Percentiles rank a stretch among this genome's conserved stretches.
These are phyloP conservation scores for Clarireedia paspali DNA, from an alignment of 2,329 filamentous ascomycete species.

Conservation along the genomic window DNA sequence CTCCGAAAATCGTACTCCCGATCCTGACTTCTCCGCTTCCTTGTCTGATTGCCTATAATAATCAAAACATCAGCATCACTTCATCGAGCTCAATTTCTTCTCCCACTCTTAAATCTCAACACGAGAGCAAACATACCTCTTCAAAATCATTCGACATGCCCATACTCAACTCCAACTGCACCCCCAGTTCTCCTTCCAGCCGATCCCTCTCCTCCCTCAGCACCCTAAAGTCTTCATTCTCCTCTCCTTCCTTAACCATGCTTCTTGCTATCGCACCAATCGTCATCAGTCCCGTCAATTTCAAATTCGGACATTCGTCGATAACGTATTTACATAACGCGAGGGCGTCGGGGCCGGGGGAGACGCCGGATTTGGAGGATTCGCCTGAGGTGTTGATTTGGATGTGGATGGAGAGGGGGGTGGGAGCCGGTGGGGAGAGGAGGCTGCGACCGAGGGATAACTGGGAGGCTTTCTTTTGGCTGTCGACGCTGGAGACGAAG, in stretches of 20 bases:
- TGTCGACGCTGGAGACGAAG: slow-evolving; percentile 87
- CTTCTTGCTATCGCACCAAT: slow-evolving; percentile 91
- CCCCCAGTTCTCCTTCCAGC: slow-evolving; percentile 54
- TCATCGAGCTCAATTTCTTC: slow-evolving; percentile 19
- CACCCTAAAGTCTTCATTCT: slow-evolving; percentile 81
- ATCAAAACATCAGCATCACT: slow-evolving; percentile 62
- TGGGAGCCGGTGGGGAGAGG: slow-evolving; percentile 32
- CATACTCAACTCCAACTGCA: slow-evolving; percentile 28
- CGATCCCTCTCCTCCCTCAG: slow-evolving; percentile 64
- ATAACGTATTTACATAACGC: slow-evolving; percentile 63
- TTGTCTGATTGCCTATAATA: slow-evolving; percentile 54
- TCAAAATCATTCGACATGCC: slow-evolving; percentile 41
- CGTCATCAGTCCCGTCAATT: slow-evolving; percentile 84
- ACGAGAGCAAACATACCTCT: slow-evolving; percentile 13
- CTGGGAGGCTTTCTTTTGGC: slow-evolving; percentile 74
- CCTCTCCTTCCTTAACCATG: slow-evolving; percentile 57
- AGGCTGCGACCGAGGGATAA: slow-evolving; percentile 69
- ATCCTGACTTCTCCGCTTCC: slow-evolving; percentile 88
- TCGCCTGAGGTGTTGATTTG: slow-evolving; percentile 96
- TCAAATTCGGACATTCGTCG: slow-evolving; percentile 63
- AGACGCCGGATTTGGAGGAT: slow-evolving; percentile 72
- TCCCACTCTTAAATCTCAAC: background rate
- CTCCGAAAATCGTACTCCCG: slow-evolving; percentile 89
- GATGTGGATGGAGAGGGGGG: slow-evolving; percentile 57
- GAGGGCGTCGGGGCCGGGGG: slow-evolving; percentile 54